A percentile compares a stretch with the other conserved stretches of the same genome.
Conservation (phyloP, 257 asterid species). For the Capsicum chinense region DNA sequence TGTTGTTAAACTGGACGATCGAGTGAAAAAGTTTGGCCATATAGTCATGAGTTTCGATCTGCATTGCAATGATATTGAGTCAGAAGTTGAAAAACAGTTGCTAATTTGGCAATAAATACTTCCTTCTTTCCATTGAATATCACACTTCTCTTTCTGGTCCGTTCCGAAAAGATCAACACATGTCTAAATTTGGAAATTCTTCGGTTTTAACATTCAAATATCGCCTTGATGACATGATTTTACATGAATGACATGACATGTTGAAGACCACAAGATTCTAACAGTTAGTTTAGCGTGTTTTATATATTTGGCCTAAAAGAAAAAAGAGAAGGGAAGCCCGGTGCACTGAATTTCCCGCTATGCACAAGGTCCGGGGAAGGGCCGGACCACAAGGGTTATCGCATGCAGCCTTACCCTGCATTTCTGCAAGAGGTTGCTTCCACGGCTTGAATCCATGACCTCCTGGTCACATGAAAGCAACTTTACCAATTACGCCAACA, state of each 20-base stretch:
- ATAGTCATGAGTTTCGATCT: slow-evolving; percentile 93
- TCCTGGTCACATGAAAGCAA: too few relatives aligned
- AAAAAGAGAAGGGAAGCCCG: too few relatives aligned
- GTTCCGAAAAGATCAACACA: background rate
- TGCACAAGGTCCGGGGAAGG: too few relatives aligned
- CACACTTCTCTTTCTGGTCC: background rate
- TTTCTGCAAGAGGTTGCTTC: too few relatives aligned
- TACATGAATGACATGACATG: background rate
- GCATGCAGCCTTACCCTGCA: too few relatives aligned
- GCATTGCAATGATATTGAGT: slow-evolving; percentile 33
- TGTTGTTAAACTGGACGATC: slow-evolving; percentile 71
- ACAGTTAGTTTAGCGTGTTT: background rate
- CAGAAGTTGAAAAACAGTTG: background rate
- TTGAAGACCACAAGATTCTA: background rate
- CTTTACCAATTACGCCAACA: background rate
- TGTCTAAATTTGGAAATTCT: background rate
- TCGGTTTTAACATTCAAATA: background rate
- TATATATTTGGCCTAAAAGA: background rate
- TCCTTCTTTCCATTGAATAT: background rate
- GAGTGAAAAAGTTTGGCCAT: slow-evolving; percentile 82
- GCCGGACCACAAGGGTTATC: too few relatives aligned
- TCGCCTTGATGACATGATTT: background rate
- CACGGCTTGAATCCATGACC: too few relatives aligned
- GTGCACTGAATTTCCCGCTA: too few relatives aligned
- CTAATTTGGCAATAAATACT: background rate